Evolutionary conservation across 352 stramenopile genomes (phyloP), one percentile per base, ranked within the genome.

Genomic region (Pythium dissimile): DNA sequence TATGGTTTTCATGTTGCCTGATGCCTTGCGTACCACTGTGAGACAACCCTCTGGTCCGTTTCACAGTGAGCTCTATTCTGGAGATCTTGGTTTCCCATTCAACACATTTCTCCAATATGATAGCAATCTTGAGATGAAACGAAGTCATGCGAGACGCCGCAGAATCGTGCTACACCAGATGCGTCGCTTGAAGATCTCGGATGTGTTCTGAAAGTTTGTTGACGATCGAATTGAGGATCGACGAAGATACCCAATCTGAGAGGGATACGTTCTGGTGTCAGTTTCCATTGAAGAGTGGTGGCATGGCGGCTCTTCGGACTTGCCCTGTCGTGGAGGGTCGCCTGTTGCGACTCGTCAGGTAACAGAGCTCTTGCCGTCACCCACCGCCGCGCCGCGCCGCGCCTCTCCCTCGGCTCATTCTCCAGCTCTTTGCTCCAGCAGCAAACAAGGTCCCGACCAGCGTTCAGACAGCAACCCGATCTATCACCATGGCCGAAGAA

Each of bases 401-500:
- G 32, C 21, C 39, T 20, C 41, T 16, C 31, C 11, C 28, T 42
- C 58, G 31, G 58, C 50, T 66, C 58, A 66, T 66, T 66, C 54
- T 56, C 44, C 42, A 59, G 51, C 51, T 59, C 51, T 24, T 47
- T 28, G 51, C 13, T 18, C 16, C 49, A 59, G 26, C 51, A 57
- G 24, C 35, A 47, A 48, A 47, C 24, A 37, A 26, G 24, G 12
- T 30, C 20, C 20, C 47, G 27, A 53, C 11, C 5, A 16, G 23
- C 21, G 3, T 24, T 24, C 20, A 34, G 48, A 34, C 11, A 30
- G n/a, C n/a, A n/a, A n/a, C n/a, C n/a, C n/a, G n/a, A 20, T 20
- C 39, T 18, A 26, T 21, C 32, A 62, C 26, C 39, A 67, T 67
- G 59, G 32, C 59, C 24, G 59, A 67, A 26, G 58, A 66, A 54